Evolutionary conservation across 176 grass and related monocot genomes (phyloP).

Genomic region (Triticum dicoccoides): DNA sequence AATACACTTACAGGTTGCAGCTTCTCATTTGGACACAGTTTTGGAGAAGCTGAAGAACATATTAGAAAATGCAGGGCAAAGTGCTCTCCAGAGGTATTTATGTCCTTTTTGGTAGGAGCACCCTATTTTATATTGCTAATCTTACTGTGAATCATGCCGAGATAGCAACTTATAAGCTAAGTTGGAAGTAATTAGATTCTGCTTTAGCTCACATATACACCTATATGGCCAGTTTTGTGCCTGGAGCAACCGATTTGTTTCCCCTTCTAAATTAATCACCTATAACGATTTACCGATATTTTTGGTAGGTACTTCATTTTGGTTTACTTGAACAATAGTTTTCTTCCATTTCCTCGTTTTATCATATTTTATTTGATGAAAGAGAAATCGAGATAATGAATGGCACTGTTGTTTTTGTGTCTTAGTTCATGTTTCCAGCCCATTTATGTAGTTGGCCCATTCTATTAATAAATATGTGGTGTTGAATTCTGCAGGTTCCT

Average conservation of each 20-base stretch:
- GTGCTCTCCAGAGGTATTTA: slow-evolving; percentile 65
- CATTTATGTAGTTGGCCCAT: slow-evolving; percentile 17
- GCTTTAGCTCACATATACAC: not conserved
- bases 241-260: not conserved
- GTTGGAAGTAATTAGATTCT: not conserved
- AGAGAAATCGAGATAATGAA: slow-evolving; percentile 2
- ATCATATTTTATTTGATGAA: slow-evolving; percentile 14
- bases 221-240: slow-evolving; percentile 13
- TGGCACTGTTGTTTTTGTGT: slow-evolving; percentile 2
- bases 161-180: slow-evolving; percentile 11
- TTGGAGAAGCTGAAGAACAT: slow-evolving; percentile 92
- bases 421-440: slow-evolving; percentile 5
- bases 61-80: slow-evolving; percentile 77
- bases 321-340: not conserved
- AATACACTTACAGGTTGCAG: slow-evolving; percentile 72
- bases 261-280: not conserved
- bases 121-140: slow-evolving; percentile 16
- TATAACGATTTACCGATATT: not conserved
- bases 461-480: slow-evolving; percentile 19
- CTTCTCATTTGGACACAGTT: slow-evolving; percentile 96
- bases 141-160: slow-evolving; percentile 2
- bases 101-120: slow-evolving; percentile 20
- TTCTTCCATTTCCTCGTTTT: slow-evolving; percentile 4
- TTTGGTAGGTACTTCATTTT: not conserved
- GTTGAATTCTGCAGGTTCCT: slow-evolving; percentile 67